Conservation (phyloP, 306 rosid species). For the Ochetophila trinervis region DNA sequence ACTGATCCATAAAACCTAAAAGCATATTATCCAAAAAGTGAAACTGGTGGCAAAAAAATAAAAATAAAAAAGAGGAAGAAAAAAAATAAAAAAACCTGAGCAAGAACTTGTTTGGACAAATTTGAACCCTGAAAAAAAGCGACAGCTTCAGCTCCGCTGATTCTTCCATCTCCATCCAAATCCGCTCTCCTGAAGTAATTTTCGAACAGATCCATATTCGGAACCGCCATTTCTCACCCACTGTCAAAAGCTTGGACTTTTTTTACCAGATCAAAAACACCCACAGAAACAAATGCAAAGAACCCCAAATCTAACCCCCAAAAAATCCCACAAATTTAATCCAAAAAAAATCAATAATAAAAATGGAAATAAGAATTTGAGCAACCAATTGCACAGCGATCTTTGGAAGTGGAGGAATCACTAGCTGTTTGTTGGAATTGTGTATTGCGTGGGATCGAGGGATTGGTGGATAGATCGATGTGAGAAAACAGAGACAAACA, state of each 20-base stretch:
- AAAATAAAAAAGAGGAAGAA: background rate
- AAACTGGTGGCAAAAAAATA: background rate
- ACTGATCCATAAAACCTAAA: background rate
- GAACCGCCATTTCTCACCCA: slow-evolving; percentile 36
- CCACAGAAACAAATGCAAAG: slow-evolving; percentile 1
- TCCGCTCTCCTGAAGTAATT: slow-evolving; percentile 74
- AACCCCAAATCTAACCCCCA: slow-evolving; percentile 7
- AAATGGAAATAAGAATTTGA: background rate
- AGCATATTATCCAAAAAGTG: background rate
- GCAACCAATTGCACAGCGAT: background rate
- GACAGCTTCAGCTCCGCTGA: slow-evolving; percentile 91
- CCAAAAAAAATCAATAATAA: background rate
- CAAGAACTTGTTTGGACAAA: slow-evolving; percentile 78
- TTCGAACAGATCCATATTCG: slow-evolving; percentile 82
- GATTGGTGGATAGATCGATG: slow-evolving; percentile 15
- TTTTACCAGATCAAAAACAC: slow-evolving; percentile 15
- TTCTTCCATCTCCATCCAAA: slow-evolving; percentile 95
- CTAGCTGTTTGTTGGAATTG: background rate
- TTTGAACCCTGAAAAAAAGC: slow-evolving; percentile 80
- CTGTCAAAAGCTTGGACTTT: slow-evolving; percentile 27
- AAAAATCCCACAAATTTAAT: background rate
- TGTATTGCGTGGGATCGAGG: slow-evolving; percentile 1
- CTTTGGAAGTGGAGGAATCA: background rate
- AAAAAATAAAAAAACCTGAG: slow-evolving; percentile 53
- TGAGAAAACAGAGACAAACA: background rate